A percentile compares a stretch with the other conserved stretches of the same genome.
Conservation (phyloP, 805 yeast genomes). For the Tanozyma kutaoensis region DNA sequence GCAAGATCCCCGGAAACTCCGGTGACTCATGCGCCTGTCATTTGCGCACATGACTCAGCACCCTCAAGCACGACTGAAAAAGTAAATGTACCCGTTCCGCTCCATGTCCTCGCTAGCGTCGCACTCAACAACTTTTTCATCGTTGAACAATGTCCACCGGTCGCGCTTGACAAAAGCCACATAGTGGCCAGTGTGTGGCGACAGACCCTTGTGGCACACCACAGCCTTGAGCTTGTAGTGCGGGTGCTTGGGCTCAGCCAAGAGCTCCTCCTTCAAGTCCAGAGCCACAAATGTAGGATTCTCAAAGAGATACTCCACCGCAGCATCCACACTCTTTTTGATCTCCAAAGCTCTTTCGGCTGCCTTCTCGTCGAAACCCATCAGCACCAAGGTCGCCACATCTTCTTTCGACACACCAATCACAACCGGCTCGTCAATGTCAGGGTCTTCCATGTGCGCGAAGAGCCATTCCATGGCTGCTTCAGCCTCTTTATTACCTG, state of each 20-base stretch:
- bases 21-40: too few relatives aligned
- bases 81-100: constrained; percentile 34
- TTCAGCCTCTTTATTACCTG: constrained; percentile 56
- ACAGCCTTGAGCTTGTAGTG: constrained; percentile 45
- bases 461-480: constrained; percentile 85
- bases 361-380: constrained; percentile 86
- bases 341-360: too few relatives aligned
- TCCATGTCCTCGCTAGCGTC: constrained; percentile 32
- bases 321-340: constrained; percentile 27
- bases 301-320: constrained; percentile 85
- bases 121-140: constrained; percentile 69
- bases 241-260: too few relatives aligned
- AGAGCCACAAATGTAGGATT: too few relatives aligned
- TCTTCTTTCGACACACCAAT: too few relatives aligned
- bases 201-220: constrained; percentile 79
- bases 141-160: constrained; percentile 74
- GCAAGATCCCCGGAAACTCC: too few relatives aligned
- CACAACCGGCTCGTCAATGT: constrained; percentile 59
- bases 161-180: constrained; percentile 51
- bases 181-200: constrained; percentile 88
- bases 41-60: too few relatives aligned
- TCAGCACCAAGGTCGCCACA: constrained; percentile 26
- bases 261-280: too few relatives aligned
- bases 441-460: constrained; percentile 76
- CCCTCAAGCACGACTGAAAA: constrained; percentile 17